Evolutionary conservation across 106 monocot species (phyloP), one percentile per base, ranked within the genome.

Genomic region (Platanthera zijinensis): DNA sequence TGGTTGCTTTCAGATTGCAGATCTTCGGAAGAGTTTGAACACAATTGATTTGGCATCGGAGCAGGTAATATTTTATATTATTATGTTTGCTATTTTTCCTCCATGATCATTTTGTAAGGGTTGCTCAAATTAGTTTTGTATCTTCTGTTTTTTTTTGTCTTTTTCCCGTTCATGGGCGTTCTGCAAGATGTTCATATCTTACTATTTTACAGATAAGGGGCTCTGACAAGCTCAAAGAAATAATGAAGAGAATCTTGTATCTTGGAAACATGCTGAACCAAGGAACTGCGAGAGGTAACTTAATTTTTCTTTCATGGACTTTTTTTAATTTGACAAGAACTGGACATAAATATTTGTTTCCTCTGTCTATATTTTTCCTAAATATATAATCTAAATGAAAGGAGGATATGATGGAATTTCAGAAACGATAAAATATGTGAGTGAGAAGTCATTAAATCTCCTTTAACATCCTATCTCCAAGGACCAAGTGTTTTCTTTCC

Each of bases 241-340:
- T 88, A 50, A 89, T 92, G 92, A 89, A 89, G 86, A 92, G 84
- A 79, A 85, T 92, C 75, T 59, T 92, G 74, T 67, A 76, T 69
- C 88, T 92, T 79, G 92, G 92, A 62, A 92, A 92, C 79, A 86
- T 84, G 54, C 77, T 92, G 54, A 92, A 92, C 83, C 92, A 92
- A 73, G 92, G 92, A 56, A 92, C 92, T 85, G 92, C 92, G 46
- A 89, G 86, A 86, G 92, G 92, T 92, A 89, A 59, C 51, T 59
- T 46, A 56, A 59, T 57, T 64, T 76, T 48, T n/a, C 14, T 47
- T 39, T 3, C 39, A 30, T 67, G 13, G 51, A 51, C 5, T 15
- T 72, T 5, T 14, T 51, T 51, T 71, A 18, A 10, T 61, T 61
- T 61, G 39, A 22, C 0, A 22, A 67, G 12, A 39, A 22, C 25